Conservation (phyloP, 2,329 filamentous ascomycete species). For the Penicillium sp. region DNA sequence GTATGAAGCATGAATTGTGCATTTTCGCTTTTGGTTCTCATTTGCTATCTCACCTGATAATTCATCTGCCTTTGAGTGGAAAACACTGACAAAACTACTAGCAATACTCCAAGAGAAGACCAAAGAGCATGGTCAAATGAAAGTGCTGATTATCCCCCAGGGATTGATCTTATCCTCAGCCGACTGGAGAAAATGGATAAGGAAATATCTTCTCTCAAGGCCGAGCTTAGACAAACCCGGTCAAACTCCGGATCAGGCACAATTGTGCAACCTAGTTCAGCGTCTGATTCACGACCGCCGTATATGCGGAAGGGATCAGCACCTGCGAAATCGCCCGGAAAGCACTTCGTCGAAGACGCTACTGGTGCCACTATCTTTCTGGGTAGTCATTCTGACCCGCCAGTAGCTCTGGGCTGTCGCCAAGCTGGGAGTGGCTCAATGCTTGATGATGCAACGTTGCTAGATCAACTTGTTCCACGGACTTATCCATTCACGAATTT, state of each 20-base stretch:
- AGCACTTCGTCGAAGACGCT: constrained; percentile 20
- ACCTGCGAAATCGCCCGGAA: constrained; percentile 15
- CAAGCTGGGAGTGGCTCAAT: not conserved
- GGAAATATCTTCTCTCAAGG: constrained; percentile 23
- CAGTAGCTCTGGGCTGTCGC: constrained; percentile 17
- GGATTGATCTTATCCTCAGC: constrained; percentile 3
- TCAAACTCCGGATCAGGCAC: not conserved
- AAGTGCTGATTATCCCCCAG: not conserved
- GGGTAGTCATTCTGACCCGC: constrained; percentile 22
- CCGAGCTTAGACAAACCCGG: constrained; percentile 13
- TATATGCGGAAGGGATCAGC: not conserved
- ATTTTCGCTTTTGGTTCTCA: not conserved
- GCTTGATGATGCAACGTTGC: constrained; percentile 4
- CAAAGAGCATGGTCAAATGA: not conserved
- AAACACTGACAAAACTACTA: not conserved
- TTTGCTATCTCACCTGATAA: too few relatives aligned
- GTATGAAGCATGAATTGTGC: not conserved
- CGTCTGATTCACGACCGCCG: too few relatives aligned
- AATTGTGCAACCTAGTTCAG: not conserved
- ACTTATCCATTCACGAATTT: constrained; percentile 25
- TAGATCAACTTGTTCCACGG: constrained; percentile 20
- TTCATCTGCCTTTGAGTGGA: too few relatives aligned
- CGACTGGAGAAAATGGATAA: constrained; percentile 21
- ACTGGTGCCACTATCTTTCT: constrained; percentile 25
- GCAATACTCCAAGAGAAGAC: not conserved